Evolutionary conservation across 1,284 basidiomycete genomes (phyloP), one percentile per base, ranked within the genome.

Genomic region (Cryptococcus sp.): DNA sequence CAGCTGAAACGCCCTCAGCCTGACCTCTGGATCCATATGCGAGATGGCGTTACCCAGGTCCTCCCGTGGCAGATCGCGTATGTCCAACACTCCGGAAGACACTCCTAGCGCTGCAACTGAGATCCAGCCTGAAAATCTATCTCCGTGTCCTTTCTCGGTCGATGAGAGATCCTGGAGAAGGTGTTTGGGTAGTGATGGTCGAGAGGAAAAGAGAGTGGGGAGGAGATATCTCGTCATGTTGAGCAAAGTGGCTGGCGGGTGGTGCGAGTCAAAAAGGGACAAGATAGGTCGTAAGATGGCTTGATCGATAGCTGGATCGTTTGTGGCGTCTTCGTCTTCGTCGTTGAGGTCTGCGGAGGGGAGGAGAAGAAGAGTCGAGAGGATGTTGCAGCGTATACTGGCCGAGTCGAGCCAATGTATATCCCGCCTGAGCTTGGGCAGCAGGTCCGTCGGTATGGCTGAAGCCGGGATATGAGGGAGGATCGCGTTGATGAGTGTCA

Each of bases 101-200:
- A 72, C 59, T 5, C 67, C 65, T 10, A 63, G 44, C 1, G 67
- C 59, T 2, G 69, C 68, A 1, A 66, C 54, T 2, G 62, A 51
- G 16, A 68, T 56, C 69, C 69, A 72, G 0, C 63, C 51, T 1
- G 61, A 45, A 36, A 66, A 62, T 12, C 40, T 21, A 37, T 28
- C n/a, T 16, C 22, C 12, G 9, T 33, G 7, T 18, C n/a, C 16
- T 7, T 21, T 3, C n/a, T 24, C 21, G 50, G 42, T 1, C 68
- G 53, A 11, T 57, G n/a, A 0, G 41, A 21, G 2, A 69, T 58
- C 0, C 69, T 46, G 0, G 45, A n/a, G 0, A 24, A 11, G 16
- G 57, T 50, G 16, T 45, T 32, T 31, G 7, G 28, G 28, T 14
- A 31, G 28, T 1, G 9, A 6, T 1, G 58, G 61, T 16, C 54